phyloP scores from a whole-genome alignment of 768 basidiomycete genomes.

The Chalciporus pseudorubinellus region DNA sequence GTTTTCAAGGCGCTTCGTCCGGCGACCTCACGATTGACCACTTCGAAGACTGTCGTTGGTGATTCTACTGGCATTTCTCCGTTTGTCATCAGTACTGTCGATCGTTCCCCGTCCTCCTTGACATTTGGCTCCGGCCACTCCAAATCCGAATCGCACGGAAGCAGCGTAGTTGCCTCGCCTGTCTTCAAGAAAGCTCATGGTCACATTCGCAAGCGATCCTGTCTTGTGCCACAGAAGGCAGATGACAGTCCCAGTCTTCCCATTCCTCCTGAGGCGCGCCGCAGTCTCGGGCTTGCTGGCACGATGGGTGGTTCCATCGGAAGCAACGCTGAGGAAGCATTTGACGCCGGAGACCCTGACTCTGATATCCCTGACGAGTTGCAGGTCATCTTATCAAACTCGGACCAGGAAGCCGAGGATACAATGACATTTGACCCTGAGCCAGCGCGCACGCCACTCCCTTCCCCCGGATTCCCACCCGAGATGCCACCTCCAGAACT shows the following conservation, averaged over 20 bases:
- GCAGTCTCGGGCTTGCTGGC: constrained; percentile 59
- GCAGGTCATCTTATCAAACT: constrained; percentile 53
- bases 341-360: constrained; percentile 61
- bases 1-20: constrained; percentile 61
- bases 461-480: constrained; percentile 46
- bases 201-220: constrained; percentile 25
- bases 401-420: constrained; percentile 41
- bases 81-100: constrained; percentile 19
- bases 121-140: constrained; percentile 39
- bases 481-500: constrained; percentile 37
- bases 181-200: constrained; percentile 34
- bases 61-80: constrained; percentile 25
- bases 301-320: constrained; percentile 64
- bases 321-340: constrained; percentile 43
- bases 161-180: constrained; percentile 28
- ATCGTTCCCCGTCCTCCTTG: constrained; percentile 31
- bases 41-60: constrained; percentile 18
- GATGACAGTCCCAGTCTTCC: constrained; percentile 30
- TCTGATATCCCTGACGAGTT: constrained; percentile 83
- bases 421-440: constrained; percentile 34
- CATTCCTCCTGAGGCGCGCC: constrained; percentile 50
- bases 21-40: constrained; percentile 33
- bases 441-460: constrained; percentile 6
- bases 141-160: constrained; percentile 26
- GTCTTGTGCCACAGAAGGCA: constrained; percentile 15